phyloP scores from a whole-genome alignment of 371 early-diverging fungal genomes.

The Chytridiales sp. region DNA sequence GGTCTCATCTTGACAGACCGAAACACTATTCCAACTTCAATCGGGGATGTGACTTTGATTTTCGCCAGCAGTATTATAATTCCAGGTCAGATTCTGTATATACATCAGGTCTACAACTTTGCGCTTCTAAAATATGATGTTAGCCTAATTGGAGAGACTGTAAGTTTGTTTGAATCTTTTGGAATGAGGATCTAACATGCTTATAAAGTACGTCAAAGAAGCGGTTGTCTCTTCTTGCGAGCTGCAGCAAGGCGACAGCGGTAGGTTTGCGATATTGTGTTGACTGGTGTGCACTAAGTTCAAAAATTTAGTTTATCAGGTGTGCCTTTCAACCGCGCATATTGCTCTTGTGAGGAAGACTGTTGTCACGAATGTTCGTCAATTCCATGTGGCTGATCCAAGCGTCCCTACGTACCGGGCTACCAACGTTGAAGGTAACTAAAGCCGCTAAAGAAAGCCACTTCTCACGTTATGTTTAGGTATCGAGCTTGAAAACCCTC shows the following conservation, averaged over 20 bases:
- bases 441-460: not conserved
- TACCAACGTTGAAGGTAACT: conserved; percentile 39
- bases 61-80: conserved; percentile 76
- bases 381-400: conserved; percentile 38
- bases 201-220: conserved; percentile 19
- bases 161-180: not conserved
- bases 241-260: conserved; percentile 35
- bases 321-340: conserved; percentile 39
- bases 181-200: not conserved
- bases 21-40: conserved; percentile 72
- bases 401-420: conserved; percentile 40
- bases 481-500: conserved; percentile 45
- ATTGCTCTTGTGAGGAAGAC: conserved; percentile 43
- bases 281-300: not conserved
- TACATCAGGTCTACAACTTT: conserved; percentile 40
- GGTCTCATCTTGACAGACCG: conserved; percentile 79
- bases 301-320: conserved; percentile 24
- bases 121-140: conserved; percentile 39
- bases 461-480: conserved; percentile 5
- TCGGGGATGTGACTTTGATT: conserved; percentile 74
- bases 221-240: conserved; percentile 21
- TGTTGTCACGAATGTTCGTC: conserved; percentile 44
- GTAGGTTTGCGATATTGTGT: conserved; percentile 1
- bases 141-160: conserved; percentile 39
- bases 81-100: conserved; percentile 68